Evolutionary conservation across 1,284 basidiomycete species (phyloP).

Genomic region (Taiwanofungus camphoratus): DNA sequence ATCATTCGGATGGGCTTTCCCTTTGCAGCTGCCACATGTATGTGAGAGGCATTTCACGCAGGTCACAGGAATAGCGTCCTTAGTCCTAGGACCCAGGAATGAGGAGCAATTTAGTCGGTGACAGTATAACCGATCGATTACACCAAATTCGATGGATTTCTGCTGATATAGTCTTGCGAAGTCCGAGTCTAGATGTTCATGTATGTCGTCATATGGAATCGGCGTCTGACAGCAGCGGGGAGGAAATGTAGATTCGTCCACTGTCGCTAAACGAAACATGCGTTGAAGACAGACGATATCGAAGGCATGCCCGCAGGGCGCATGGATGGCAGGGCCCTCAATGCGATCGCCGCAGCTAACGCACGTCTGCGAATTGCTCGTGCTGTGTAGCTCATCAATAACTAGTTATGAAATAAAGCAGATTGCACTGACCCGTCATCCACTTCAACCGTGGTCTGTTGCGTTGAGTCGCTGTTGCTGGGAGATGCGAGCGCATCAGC

Average conservation of each 20-base stretch:
- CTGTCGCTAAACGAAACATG: slow-evolving; percentile 16
- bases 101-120: slow-evolving; percentile 7
- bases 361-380: slow-evolving; percentile 4
- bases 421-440: background rate
- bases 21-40: slow-evolving; percentile 17
- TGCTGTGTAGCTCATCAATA: background rate
- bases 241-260: slow-evolving; percentile 17
- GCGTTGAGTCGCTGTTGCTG: no score
- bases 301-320: slow-evolving; percentile 15
- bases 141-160: slow-evolving; percentile 8
- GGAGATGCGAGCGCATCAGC: background rate
- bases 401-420: background rate
- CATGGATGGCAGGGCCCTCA: slow-evolving; percentile 1
- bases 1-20: slow-evolving; percentile 10
- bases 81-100: slow-evolving; percentile 9
- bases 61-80: background rate
- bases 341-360: slow-evolving; percentile 13
- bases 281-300: slow-evolving; percentile 14
- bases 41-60: slow-evolving; percentile 8
- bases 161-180: slow-evolving; percentile 3
- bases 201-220: slow-evolving; percentile 12
- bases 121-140: slow-evolving; percentile 12
- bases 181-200: slow-evolving; percentile 2
- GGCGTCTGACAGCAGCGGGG: slow-evolving; percentile 16
- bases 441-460: no score